Evolutionary conservation across 305 asterid species (phyloP), one percentile per base, ranked within the genome.

Genomic region (Fraxinus albicans): DNA sequence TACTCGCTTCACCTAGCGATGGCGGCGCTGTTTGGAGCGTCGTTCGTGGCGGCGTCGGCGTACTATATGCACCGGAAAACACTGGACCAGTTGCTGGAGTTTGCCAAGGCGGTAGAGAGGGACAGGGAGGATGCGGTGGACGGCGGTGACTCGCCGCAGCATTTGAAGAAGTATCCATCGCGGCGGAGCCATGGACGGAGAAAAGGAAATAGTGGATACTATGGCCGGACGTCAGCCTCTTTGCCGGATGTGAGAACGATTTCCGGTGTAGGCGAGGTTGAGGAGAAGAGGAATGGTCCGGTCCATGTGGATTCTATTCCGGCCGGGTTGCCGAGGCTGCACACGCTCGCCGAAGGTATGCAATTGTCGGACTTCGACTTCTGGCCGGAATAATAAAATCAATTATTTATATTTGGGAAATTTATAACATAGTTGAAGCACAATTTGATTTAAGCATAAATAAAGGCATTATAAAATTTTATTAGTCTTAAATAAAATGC

Each of bases 21-120:
- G 98, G 99, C 98, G 88, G 98, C 99, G 69, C 94, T 96, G 72
- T 86, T 96, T 47, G 99, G 99, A 65, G 99, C 98, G 9, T 96
- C 99, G 42, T 88, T 93, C 70, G 98, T 96, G 8, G 99, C 99
- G 17, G 97, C 92, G 4, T 96, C 99, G 38, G 99, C 98, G 0
- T 96, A 92, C 81, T 93, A 92, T 90, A 94, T 96, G 99, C 98
- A 96, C 91, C 86, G 95, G 77, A 94, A 91, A 87, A 93, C 98
- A 85, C 92, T 92, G 73, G 90, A 90, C 84, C 99, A 96, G 91
- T 76, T 96, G 83, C 88, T 96, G 53, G 97, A 93, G 93, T 91
- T 88, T 36, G 96, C 96, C 19, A 96, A 91, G 87, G 88, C 93
- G 73, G 88, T 96, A 15, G 98, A 96, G 87, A 90, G 92, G 82